Conservation (phyloP, 2,329 filamentous ascomycete species). For the Botrytis fragariae region DNA sequence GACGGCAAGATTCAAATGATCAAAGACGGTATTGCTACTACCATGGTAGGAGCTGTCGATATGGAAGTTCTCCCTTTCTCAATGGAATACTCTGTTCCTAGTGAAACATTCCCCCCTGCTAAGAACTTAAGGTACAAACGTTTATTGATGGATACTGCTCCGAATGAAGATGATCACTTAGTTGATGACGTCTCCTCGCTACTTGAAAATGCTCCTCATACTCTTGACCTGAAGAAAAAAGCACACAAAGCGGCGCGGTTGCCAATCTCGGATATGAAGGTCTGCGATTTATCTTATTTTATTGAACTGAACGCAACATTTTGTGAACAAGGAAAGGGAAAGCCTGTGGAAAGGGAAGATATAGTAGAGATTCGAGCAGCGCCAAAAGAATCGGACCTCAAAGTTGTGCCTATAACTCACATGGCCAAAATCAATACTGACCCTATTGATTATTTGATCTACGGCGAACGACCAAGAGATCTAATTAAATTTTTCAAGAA, state of each 20-base stretch:
- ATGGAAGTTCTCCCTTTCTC: constrained; percentile 3
- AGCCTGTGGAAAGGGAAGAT: background rate
- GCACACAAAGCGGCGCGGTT: background rate
- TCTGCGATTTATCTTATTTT: constrained; percentile 7
- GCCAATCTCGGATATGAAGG: constrained; percentile 5
- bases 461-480: background rate
- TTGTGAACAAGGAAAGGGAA: background rate
- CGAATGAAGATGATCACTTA: background rate
- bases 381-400: background rate
- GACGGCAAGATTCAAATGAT: background rate
- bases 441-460: constrained; percentile 9
- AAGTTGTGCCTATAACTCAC: background rate
- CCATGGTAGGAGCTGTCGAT: constrained; percentile 7
- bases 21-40: background rate
- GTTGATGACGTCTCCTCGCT: background rate
- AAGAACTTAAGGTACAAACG: background rate
- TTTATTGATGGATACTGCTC: constrained; percentile 1
- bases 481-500: constrained; percentile 2
- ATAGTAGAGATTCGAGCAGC: background rate
- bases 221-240: background rate
- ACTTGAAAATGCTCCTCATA: background rate
- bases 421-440: background rate
- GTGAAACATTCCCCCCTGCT: background rate
- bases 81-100: constrained; percentile 2
- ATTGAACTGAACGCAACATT: background rate